Evolutionary conservation across 163 green algal species (phyloP).

Genomic region (Scenedesmus sp.): DNA sequence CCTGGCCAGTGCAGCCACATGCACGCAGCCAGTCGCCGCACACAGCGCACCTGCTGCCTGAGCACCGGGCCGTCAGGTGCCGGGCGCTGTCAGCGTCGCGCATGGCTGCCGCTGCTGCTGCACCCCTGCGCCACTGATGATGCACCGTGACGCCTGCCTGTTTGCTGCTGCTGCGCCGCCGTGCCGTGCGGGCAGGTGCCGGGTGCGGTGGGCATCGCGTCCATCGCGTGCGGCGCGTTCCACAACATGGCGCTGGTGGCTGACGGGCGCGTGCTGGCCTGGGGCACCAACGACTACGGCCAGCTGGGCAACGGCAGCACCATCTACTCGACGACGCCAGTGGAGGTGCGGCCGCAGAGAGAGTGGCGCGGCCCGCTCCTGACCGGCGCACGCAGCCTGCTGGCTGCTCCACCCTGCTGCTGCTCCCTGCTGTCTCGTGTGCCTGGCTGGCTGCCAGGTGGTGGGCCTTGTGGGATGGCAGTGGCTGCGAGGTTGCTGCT

Average conservation of each 20-base stretch:
- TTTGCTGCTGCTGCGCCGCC: conserved; percentile 29
- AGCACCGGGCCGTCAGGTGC: too few species aligned
- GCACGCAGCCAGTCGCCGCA: not conserved
- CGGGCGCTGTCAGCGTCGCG: not conserved
- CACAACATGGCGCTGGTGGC: conserved; percentile 90
- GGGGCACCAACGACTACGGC: conserved; percentile 71
- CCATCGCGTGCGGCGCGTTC: conserved; percentile 91
- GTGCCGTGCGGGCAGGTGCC: conserved; percentile 55
- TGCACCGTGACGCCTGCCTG: not conserved
- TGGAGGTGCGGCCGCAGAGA: conserved; percentile 51
- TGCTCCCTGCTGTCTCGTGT: not conserved
- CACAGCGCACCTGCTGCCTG: not conserved
- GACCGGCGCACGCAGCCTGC: too few species aligned
- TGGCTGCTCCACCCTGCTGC: too few species aligned
- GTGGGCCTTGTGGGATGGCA: too few species aligned
- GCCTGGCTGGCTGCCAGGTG: not conserved
- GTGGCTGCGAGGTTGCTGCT: not conserved
- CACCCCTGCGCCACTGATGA: not conserved
- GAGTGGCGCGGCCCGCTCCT: too few species aligned
- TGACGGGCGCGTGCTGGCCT: conserved; percentile 71
- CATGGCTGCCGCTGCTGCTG: not conserved
- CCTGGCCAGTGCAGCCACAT: not conserved
- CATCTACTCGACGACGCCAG: conserved; percentile 77
- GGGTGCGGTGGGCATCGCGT: conserved; percentile 69
- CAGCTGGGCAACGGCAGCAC: conserved; percentile 92